Evolutionary conservation across 1,139 yeast genomes (phyloP).

Genomic region (Trichomonascaceae sp.): DNA sequence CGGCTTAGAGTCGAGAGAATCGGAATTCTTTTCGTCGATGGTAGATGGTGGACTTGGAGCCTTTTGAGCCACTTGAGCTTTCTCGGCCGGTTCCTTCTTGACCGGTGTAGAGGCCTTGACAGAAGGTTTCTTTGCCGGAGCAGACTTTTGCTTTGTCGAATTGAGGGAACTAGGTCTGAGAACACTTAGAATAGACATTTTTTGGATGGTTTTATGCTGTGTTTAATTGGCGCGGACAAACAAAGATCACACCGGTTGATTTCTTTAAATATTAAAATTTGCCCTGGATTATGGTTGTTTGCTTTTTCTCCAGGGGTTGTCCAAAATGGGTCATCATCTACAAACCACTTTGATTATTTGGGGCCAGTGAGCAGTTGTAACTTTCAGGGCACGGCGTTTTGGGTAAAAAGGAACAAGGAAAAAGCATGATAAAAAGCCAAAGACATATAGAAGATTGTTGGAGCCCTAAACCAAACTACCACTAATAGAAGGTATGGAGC

Average conservation of each 20-base stretch:
- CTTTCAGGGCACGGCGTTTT: background rate
- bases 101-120: background rate
- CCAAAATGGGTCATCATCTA: background rate
- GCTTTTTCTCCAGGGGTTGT: background rate
- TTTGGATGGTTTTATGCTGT: background rate
- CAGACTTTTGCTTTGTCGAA: background rate
- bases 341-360: background rate
- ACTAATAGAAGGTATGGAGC: background rate
- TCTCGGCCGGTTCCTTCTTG: background rate
- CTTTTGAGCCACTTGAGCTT: background rate
- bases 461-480: background rate
- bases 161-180: background rate
- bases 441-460: background rate
- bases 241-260: background rate
- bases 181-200: conserved; percentile 7
- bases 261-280: background rate
- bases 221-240: background rate
- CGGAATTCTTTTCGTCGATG: background rate
- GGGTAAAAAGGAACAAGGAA: background rate
- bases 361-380: background rate
- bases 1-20: background rate
- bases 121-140: background rate
- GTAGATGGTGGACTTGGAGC: background rate
- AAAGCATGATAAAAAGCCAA: background rate
- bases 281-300: background rate